A percentile compares a stretch with the other conserved stretches of the same genome.
phyloP scores from a whole-genome alignment of 345 rosid species.

The Kernera saxatilis region DNA sequence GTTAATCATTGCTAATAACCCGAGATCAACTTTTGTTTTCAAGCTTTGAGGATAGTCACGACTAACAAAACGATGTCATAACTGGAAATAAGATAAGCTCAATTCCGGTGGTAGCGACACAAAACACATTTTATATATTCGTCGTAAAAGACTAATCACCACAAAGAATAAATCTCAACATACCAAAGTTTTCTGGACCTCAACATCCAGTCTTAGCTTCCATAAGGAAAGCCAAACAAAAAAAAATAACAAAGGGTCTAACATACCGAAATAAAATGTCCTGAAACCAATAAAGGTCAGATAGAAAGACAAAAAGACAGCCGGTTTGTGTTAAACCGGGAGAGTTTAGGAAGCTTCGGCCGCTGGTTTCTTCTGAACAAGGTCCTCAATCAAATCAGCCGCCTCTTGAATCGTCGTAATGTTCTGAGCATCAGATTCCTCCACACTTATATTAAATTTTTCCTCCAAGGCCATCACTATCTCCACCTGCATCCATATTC shows the following conservation, averaged over 20 bases:
- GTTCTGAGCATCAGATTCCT: constrained; percentile 69
- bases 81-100: background rate
- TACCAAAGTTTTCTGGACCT: constrained; percentile 14
- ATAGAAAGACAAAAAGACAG: background rate
- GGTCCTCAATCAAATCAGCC: constrained; percentile 73
- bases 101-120: background rate
- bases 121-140: background rate
- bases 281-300: background rate
- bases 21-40: background rate
- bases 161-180: constrained; percentile 19
- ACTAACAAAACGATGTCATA: background rate
- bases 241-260: constrained; percentile 3
- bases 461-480: constrained; percentile 89
- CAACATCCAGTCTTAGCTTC: constrained; percentile 5
- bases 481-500: constrained; percentile 56
- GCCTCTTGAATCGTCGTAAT: constrained; percentile 80
- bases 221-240: background rate
- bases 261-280: background rate
- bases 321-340: background rate
- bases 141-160: constrained; percentile 4
- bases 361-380: constrained; percentile 46
- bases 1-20: too few relatives aligned
- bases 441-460: constrained; percentile 64
- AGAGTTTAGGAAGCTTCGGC: constrained; percentile 3
- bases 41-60: background rate